A percentile compares a stretch with the other conserved stretches of the same genome.
These are phyloP conservation scores for Rutstroemia sp. DNA, from an alignment of 2,329 filamentous ascomycete species.

Conservation along the genomic window DNA sequence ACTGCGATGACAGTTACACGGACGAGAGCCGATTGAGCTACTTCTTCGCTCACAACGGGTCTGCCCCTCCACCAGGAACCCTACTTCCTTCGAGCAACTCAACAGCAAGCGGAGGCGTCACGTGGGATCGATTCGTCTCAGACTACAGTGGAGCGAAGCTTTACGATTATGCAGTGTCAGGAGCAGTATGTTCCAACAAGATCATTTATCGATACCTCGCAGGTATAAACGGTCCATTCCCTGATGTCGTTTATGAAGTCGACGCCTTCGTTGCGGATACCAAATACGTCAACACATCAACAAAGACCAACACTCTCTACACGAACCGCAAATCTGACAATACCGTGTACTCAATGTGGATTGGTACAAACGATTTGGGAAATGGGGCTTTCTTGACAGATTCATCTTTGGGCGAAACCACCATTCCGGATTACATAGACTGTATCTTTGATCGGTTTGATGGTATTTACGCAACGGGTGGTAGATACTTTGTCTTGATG, in stretches of 20 bases:
- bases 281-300: slow-evolving; percentile 27
- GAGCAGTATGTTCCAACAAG: slow-evolving; percentile 65
- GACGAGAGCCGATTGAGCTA: slow-evolving; percentile 63
- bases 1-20: slow-evolving; percentile 45
- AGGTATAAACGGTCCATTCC: slow-evolving; percentile 47
- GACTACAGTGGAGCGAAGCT: slow-evolving; percentile 48
- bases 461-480: slow-evolving; percentile 57
- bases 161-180: slow-evolving; percentile 65
- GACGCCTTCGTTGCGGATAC: slow-evolving; percentile 48
- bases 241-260: slow-evolving; percentile 55
- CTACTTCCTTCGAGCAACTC: slow-evolving; percentile 38
- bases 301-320: slow-evolving; percentile 34
- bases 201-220: slow-evolving; percentile 50
- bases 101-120: slow-evolving; percentile 58
- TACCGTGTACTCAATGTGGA: slow-evolving; percentile 71
- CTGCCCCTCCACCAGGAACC: slow-evolving; percentile 53
- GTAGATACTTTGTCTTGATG: slow-evolving; percentile 63
- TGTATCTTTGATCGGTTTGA: slow-evolving; percentile 61
- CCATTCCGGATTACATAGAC: slow-evolving; percentile 56
- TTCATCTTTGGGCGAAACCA: slow-evolving; percentile 48
- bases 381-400: slow-evolving; percentile 58
- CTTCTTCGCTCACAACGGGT: slow-evolving; percentile 50
- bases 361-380: slow-evolving; percentile 75
- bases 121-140: slow-evolving; percentile 62
- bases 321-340: slow-evolving; percentile 42